These are phyloP conservation scores for Vanrija humicola DNA, from an alignment of 1,284 basidiomycete species.

Conservation along the genomic window DNA sequence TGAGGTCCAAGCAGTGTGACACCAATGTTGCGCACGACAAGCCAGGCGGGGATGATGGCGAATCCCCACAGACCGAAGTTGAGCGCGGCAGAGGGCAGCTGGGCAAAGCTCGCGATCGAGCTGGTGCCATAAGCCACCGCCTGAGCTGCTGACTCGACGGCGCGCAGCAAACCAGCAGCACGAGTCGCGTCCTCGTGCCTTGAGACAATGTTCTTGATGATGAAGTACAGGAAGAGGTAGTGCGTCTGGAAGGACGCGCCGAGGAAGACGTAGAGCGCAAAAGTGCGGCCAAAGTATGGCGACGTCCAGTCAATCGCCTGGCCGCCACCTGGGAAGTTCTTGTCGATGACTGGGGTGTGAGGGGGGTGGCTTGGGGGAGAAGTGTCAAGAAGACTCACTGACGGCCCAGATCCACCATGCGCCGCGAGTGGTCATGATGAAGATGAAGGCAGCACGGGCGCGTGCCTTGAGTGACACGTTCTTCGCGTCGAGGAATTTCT, in stretches of 20 bases:
- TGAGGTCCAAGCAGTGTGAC: not conserved
- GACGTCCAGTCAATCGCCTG: slow-evolving; percentile 4
- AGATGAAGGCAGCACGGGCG: not conserved
- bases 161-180: slow-evolving; percentile 3
- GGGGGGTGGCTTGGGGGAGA: too few relatives aligned
- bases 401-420: slow-evolving; percentile 12
- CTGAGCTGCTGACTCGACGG: slow-evolving; percentile 3
- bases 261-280: slow-evolving; percentile 11
- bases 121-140: slow-evolving; percentile 4
- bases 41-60: slow-evolving; percentile 3
- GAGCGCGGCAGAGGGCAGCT: slow-evolving; percentile 1
- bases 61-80: slow-evolving; percentile 10
- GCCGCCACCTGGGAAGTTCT: not conserved
- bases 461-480: not conserved
- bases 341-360: not conserved
- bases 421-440: slow-evolving; percentile 2
- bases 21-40: slow-evolving; percentile 5
- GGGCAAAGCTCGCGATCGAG: slow-evolving; percentile 1
- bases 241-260: slow-evolving; percentile 4
- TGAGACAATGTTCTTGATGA: slow-evolving; percentile 1
- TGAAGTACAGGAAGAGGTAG: slow-evolving; percentile 11
- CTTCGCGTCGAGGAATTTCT: slow-evolving; percentile 2
- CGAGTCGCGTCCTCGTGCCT: not conserved
- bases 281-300: slow-evolving; percentile 5
- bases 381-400: not conserved